These are phyloP conservation scores for Sporothrix pseudoabietina DNA, from an alignment of 2,329 filamentous ascomycete species.

Conservation along the genomic window DNA sequence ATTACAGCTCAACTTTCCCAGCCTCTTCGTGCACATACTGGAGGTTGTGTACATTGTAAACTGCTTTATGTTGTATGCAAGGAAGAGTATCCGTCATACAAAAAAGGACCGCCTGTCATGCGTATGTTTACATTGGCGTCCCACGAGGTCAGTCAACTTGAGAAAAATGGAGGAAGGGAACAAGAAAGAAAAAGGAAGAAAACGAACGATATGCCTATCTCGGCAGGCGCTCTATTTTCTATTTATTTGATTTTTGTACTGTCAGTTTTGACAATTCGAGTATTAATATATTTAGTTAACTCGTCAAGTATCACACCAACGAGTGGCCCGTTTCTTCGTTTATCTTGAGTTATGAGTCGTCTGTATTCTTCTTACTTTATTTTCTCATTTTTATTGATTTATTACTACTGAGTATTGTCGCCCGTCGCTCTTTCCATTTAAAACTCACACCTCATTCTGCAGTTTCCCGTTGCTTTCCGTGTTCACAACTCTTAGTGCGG, in stretches of 20 bases:
- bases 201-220: constrained; percentile 3
- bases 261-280: background rate
- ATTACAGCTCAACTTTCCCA: background rate
- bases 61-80: background rate
- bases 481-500: constrained; percentile 18
- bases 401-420: background rate
- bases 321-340: background rate
- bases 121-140: constrained; percentile 10
- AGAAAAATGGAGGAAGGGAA: constrained; percentile 1
- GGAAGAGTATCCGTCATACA: constrained; percentile 9
- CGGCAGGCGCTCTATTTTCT: constrained; percentile 13
- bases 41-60: background rate
- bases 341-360: constrained; percentile 2
- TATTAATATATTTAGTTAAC: background rate
- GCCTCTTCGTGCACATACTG: background rate
- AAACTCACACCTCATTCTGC: background rate
- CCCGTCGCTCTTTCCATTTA: background rate
- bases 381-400: background rate
- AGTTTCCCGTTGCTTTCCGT: constrained; percentile 4
- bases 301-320: background rate
- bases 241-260: background rate
- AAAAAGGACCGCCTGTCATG: background rate
- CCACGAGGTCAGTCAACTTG: constrained; percentile 20
- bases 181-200: background rate
- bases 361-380: background rate